Base-by-base conservation (phyloP, 352 stramenopile genomes). In the Elongisporangium undulatum region DNA sequence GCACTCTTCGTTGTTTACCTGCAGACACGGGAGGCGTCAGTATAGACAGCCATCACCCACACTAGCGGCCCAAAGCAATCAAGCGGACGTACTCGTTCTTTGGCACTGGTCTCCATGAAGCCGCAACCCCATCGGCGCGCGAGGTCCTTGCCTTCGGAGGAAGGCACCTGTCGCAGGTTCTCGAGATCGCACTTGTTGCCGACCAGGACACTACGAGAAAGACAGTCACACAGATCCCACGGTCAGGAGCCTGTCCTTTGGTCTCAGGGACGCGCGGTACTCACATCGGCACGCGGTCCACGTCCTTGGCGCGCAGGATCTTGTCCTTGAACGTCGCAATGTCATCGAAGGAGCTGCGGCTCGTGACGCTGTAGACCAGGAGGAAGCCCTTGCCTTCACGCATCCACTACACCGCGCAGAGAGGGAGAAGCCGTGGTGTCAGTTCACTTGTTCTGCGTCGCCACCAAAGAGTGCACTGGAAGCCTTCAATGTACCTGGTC, bases 331-430 rank as follows among this genome's bases (percentile, higher is more conserved):
- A 94, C 12, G 75, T 75, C 21, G 79, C 63, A 52, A 97, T 94
- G 55, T 97, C 89, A 55, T 97, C 87, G 57, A 97, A 95, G n/a
- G 87, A 93, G 56, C 83, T 90, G 68, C 83, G 85, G 71, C 87
- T 94, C 58, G 83, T 94, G 55, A 96, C 80, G 68, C 84, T 95
- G 81, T 94, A 97, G 29, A 96, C 87, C 13, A 97, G 66, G 59
- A 97, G 34, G 56, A 97, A 97, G 61, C 87, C 89, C 68, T 97
- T 95, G 64, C 89, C 89, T 69, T 96, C 89, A 51, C 89, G 87
- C 88, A 97, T 97, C 85, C 89, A 97, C 81, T 95, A 51, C n/a
- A 41, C 17, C 50, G n/a, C 48, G 5, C 62, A 56, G 4, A 49
- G 15, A 6, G 17, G 45, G 17, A 63, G 49, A 39, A 21, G 13